phyloP scores from a whole-genome alignment of 2,329 filamentous ascomycete genomes.

The Polytolypa hystricis region DNA sequence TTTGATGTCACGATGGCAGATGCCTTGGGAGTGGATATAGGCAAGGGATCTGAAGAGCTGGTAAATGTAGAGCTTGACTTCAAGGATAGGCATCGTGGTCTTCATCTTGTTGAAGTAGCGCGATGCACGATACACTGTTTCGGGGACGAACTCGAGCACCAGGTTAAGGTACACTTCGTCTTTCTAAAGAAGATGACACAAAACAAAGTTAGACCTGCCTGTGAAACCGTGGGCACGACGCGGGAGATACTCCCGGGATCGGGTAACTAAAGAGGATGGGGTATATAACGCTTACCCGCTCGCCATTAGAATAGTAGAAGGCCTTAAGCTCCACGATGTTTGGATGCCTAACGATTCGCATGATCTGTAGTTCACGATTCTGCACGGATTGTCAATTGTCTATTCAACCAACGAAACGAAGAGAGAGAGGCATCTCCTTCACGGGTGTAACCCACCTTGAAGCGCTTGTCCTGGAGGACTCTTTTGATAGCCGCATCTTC shows the following conservation, averaged over 20 bases:
- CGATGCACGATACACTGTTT: conserved; percentile 95
- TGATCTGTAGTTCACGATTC: conserved; percentile 99
- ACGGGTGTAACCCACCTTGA: conserved; percentile 60
- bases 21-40: conserved; percentile 98
- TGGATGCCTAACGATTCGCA: conserved; percentile 96
- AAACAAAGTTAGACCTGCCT: background rate
- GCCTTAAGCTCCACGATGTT: conserved; percentile 99
- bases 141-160: conserved; percentile 94
- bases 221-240: background rate
- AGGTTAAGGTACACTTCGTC: conserved; percentile 98
- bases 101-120: conserved; percentile 99
- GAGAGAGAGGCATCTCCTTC: background rate
- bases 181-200: conserved; percentile 49
- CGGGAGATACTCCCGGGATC: no score
- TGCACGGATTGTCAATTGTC: conserved; percentile 29
- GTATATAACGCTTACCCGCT: conserved; percentile 57
- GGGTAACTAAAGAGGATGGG: conserved; percentile 8
- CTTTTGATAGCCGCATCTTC: conserved; percentile 99
- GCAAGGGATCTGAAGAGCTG: conserved; percentile 96
- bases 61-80: conserved; percentile 99
- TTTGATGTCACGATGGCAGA: conserved; percentile 98
- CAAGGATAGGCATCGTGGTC: conserved; percentile 96
- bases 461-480: conserved; percentile 96
- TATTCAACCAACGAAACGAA: background rate
- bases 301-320: conserved; percentile 98